Evolutionary conservation across 257 asterid species (phyloP), one percentile per base, ranked within the genome.

Genomic region (Penstemon eatonii): DNA sequence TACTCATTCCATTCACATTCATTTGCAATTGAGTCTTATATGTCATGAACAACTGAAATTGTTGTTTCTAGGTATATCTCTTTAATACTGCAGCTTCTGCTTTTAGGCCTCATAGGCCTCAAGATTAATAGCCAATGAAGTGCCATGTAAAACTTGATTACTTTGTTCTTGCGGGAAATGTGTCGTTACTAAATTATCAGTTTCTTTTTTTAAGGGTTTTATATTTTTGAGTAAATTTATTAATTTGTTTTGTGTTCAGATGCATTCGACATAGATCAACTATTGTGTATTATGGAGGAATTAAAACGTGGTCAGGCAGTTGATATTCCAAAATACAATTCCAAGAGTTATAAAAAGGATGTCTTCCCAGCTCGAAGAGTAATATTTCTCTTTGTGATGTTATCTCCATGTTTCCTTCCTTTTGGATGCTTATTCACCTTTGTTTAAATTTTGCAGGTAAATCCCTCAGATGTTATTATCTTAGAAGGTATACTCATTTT

Each of bases 401-500:
- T 25, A 25, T 25, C 33, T 25, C 37, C 19, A 1, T 43, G 36
- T n/a, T 52, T 40, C 45, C 64, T 45, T 19, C 37, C 19, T 7
- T 56, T 44, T 39, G 65, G 61, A 42, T 56, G 25, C 68, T 43
- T 25, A 67, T 52, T 78, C 51, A 66, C 50, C 39, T 50, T 60
- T 63, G 66, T 44, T 25, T 66, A 56, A 57, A 67, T 65, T 64
- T 82, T 64, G 56, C 91, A 94, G 99, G 98, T 94, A 47, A 94
- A 94, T 85, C 96, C 97, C 52, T 94, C 98, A 3, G 99, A 94
- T 56, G 99, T 94, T 68, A 94, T 94, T 71, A 94, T 94, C 76
- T 79, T 94, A 80, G 98, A 91, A 82, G 99, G 99, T 66, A 94
- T 94, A 80, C 96, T 94, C 78, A 84, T 94, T 75, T 94, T 94